Base-by-base conservation (phyloP, 202 grass and related monocot genomes). In the Brachypodium distachyon region DNA sequence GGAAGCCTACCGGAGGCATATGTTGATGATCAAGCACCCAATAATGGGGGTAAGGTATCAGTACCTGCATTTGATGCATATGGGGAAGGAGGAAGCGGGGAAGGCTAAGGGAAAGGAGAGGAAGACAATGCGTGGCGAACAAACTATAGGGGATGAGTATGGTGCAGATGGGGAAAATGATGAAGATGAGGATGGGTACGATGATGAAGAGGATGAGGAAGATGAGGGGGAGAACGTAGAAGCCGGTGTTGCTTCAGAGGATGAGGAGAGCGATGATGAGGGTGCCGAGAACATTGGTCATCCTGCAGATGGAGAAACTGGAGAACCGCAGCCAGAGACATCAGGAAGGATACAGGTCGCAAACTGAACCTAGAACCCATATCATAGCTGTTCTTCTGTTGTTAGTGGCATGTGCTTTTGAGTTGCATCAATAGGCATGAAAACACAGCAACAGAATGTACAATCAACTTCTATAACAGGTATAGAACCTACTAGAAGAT, bases 1-100 rank as follows among this genome's bases (percentile, higher is more conserved):
- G 48, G 95, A 98, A 78, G 83, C 91, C 0, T 98, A 92, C 74
- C 47, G 80, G 48, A 83, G 89, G 68, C 83, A 98, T 72, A 73
- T 88, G 77, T 67, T 98, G 68, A 74, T 98, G 56, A 85, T 87
- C 77, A 94, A 94, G 48, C 86, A 94, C 72, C 91, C 91, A 4
- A 63, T 94, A 72, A 92, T 94, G 86, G 91, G 85, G 59, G 73
- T 98, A 82, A 87, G 87, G 77, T 94, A 90, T 82, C 86, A 83
- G 23, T 94, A 90, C 72, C 66, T 94, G 73, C 95, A 98, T 76
- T 82, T 98, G 74, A 98, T 98, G 95, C 95, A 94, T 77, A 88
- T 90, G 84, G 84, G 87, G 19, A 85, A 75, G 77, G 87, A 89
- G 18, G 73, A 76, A 37, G 73, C 29, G 4, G 73, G 42, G 3